Base-by-base conservation (phyloP, 2,329 filamentous ascomycete species). In the Cladophialophora immunda region DNA sequence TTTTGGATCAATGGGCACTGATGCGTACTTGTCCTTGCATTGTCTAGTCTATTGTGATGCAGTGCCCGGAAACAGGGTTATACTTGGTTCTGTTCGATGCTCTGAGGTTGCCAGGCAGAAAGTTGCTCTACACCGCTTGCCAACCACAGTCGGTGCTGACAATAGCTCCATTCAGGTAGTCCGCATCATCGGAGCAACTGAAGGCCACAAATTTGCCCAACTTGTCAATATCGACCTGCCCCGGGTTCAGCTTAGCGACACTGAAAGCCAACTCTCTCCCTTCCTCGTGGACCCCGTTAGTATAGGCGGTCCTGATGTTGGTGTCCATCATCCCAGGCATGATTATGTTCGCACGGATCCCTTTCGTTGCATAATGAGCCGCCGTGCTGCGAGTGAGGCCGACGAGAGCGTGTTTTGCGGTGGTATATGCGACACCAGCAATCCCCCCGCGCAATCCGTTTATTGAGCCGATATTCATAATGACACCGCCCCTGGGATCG, bases 341-440 rank as follows among this genome's bases (percentile, higher is more conserved):
- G 66, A 88, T 75, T 1, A 81, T 82, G 36, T 86, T 80, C 68
- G 79, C 81, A 58, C 82, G 81, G 66, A 89, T 85, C 27, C 85
- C 85, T 75, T 84, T 83, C 32, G 78, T 76, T 0, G 81, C 82
- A 71, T 89, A 89, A 72, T 81, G 85, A 0, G 82, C 80, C 2
- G 86, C 86, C 15, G 85, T 89, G 75, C 85, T 88, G 75, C 84
- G 85, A 15, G 84, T 86, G 66, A 87, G 74, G 1, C 83, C 85
- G 1, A 85, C 71, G 17, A 87, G 72, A 13, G 81, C 85, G 70
- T 87, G 84, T 76, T 87, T 87, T 75, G 78, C 81, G 0, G 81
- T 80, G 0, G 84, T 86, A 72, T 87, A 86, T 19, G 84, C 83
- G 11, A 78, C 81, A 30, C 84, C 84, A 32, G 30, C 27, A 52